Evolutionary conservation across 2,329 filamentous ascomycete genomes (phyloP).

Genomic region (Onygenales sp.): DNA sequence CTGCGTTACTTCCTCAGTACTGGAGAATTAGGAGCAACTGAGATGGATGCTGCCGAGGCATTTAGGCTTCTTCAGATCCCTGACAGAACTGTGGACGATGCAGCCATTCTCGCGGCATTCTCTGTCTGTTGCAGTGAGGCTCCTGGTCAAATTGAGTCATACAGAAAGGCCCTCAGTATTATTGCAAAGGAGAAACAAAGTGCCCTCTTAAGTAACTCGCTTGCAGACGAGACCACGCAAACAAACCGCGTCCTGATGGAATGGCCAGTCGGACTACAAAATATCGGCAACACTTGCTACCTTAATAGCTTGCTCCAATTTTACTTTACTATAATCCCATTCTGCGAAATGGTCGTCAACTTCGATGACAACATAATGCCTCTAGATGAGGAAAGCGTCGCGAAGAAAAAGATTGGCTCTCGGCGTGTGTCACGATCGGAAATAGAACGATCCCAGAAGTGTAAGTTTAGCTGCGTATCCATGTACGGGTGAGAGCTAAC

Average conservation of each 20-base stretch:
- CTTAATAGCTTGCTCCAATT: conserved; percentile 94
- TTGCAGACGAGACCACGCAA: conserved; percentile 21
- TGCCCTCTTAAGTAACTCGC: conserved; percentile 23
- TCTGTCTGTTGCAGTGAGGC: conserved; percentile 37
- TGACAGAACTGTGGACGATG: conserved; percentile 43
- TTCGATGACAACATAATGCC: conserved; percentile 64
- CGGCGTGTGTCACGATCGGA: conserved; percentile 52
- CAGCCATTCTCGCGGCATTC: conserved; percentile 41
- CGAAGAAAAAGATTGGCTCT: conserved; percentile 65
- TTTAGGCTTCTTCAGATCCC: conserved; percentile 43
- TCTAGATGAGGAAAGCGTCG: conserved; percentile 53
- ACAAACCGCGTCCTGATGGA: conserved; percentile 31
- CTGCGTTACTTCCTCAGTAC: conserved; percentile 45
- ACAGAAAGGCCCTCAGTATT: conserved; percentile 38
- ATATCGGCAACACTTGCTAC: conserved; percentile 97
- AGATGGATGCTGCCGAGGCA: conserved; percentile 49
- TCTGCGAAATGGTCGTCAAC: conserved; percentile 70
- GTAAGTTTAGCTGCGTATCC: conserved; percentile 43
- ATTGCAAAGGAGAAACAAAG: conserved; percentile 37
- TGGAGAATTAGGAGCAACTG: conserved; percentile 38
- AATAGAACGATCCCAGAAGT: conserved; percentile 57
- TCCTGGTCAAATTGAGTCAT: conserved; percentile 35
- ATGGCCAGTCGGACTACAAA: conserved; percentile 77
- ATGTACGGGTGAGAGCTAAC: not conserved
- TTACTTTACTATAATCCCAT: conserved; percentile 75